Percentiles rank a stretch among this genome's conserved stretches.
Evolutionary conservation across 2,329 filamentous ascomycete species (phyloP).

Genomic region (Fonsecaea pedrosoi): DNA sequence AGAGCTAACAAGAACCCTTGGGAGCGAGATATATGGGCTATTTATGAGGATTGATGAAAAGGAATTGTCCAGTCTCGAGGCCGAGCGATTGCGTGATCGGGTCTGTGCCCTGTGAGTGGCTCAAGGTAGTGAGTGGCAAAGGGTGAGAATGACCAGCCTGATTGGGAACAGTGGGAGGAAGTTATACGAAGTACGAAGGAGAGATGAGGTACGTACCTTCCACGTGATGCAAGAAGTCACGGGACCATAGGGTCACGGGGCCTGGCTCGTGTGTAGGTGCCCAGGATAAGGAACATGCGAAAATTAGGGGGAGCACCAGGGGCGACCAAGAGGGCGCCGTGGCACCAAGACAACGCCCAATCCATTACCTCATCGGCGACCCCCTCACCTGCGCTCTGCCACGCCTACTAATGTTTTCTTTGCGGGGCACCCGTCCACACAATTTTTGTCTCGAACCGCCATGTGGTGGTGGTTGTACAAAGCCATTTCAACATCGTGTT

Average conservation of each 20-base stretch:
- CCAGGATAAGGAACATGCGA: no score
- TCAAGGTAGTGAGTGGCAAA: background rate
- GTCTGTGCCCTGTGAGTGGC: background rate
- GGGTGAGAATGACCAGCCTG: background rate
- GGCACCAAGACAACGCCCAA: background rate
- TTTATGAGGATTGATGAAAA: background rate
- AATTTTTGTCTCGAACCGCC: constrained; percentile 8
- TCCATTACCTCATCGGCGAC: constrained; percentile 1
- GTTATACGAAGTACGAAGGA: background rate
- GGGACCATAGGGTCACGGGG: background rate
- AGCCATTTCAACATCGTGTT: background rate
- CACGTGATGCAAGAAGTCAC: background rate
- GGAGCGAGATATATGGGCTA: background rate
- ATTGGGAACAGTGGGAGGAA: background rate
- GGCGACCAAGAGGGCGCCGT: background rate
- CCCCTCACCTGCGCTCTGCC: background rate
- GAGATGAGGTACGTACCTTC: background rate
- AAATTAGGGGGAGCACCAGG: no score
- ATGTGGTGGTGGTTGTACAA: constrained; percentile 4
- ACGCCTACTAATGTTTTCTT: background rate
- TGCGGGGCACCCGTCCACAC: constrained; percentile 5
- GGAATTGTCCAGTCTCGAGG: constrained; percentile 7
- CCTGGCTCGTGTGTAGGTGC: no score
- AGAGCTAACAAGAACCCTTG: background rate
- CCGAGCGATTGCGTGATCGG: constrained; percentile 5